phyloP scores from a whole-genome alignment of 1,284 basidiomycete species.

The Dichomitus squalens region DNA sequence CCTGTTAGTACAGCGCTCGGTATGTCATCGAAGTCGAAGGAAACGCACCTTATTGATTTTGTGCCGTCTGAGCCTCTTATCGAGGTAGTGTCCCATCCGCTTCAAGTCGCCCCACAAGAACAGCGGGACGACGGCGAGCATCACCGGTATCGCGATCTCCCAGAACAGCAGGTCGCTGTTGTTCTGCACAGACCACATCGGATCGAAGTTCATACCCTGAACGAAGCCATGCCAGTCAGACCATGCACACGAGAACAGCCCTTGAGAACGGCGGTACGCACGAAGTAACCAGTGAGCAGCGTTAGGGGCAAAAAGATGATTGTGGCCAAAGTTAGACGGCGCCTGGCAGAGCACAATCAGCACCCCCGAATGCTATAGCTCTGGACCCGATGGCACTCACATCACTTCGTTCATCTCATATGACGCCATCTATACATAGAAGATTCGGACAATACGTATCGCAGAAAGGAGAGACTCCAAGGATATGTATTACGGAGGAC shows the following conservation, averaged over 20 bases:
- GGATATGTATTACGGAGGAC: slow-evolving; percentile 11
- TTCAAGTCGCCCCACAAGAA: slow-evolving; percentile 59
- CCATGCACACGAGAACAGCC: neutral
- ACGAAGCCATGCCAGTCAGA: slow-evolving; percentile 2
- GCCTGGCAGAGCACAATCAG: slow-evolving; percentile 32
- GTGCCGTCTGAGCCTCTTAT: slow-evolving; percentile 38
- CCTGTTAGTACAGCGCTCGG: too few species aligned
- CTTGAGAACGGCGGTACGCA: slow-evolving; percentile 34
- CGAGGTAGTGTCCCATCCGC: slow-evolving; percentile 45
- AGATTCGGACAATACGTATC: slow-evolving; percentile 3
- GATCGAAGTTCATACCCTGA: slow-evolving; percentile 70
- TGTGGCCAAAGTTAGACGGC: slow-evolving; percentile 61
- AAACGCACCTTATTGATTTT: slow-evolving; percentile 35
- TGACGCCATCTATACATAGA: slow-evolving; percentile 53
- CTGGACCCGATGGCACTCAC: slow-evolving; percentile 36
- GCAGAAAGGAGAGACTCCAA: neutral
- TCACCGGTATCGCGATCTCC: slow-evolving; percentile 63
- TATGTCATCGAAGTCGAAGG: too few species aligned
- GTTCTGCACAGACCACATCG: slow-evolving; percentile 51
- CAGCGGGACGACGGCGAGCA: slow-evolving; percentile 54
- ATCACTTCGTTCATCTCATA: slow-evolving; percentile 75
- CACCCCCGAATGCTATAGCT: neutral
- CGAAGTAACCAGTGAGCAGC: slow-evolving; percentile 73
- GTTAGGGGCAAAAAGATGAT: slow-evolving; percentile 74
- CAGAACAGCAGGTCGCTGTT: slow-evolving; percentile 67